Conservation (phyloP, 306 rosid genomes). For the Fagus crenata region DNA sequence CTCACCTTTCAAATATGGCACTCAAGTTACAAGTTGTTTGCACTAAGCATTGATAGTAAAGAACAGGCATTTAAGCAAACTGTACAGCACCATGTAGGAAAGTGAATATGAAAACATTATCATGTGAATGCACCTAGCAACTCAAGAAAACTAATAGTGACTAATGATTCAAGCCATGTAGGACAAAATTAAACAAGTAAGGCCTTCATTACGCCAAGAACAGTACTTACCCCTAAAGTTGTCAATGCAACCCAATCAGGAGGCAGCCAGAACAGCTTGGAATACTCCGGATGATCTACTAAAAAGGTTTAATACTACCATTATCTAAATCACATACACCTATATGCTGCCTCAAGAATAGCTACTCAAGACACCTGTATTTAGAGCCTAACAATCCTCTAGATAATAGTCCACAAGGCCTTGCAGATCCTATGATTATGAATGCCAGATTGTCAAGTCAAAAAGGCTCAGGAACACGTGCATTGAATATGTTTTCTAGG, state of each 20-base stretch:
- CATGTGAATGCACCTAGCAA: neutral
- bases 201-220: neutral
- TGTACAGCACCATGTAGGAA: neutral
- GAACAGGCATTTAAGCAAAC: neutral
- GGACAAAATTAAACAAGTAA: neutral
- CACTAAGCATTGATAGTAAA: neutral
- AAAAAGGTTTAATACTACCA: constrained; percentile 44
- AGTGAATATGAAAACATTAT: neutral
- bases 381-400: neutral
- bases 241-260: constrained; percentile 53
- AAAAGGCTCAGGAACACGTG: neutral
- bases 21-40: neutral
- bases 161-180: neutral
- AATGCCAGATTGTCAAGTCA: neutral
- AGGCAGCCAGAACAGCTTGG: constrained; percentile 72
- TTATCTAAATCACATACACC: constrained; percentile 54
- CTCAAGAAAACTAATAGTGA: no score
- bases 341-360: constrained; percentile 2
- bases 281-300: constrained; percentile 44
- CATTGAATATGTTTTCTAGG: neutral
- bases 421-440: neutral
- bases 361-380: neutral
- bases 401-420: neutral
- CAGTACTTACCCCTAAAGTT: constrained; percentile 33
- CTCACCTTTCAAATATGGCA: neutral